Conservation (phyloP, 768 basidiomycete genomes). For the Leccinum ochraceum region DNA sequence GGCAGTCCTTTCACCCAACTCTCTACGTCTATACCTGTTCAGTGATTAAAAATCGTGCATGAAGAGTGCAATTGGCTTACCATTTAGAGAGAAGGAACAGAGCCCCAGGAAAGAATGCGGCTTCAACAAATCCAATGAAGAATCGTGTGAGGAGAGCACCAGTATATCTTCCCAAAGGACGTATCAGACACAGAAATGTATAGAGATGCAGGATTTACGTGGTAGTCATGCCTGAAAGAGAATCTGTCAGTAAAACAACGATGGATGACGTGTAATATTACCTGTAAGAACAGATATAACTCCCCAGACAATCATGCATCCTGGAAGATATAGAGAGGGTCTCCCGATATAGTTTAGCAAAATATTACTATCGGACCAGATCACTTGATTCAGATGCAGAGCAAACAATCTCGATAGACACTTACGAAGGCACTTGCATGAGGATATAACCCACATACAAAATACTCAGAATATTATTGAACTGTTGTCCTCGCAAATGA, state of each 20-base stretch:
- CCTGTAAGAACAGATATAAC: slow-evolving; percentile 56
- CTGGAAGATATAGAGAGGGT: slow-evolving; percentile 68
- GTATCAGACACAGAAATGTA: slow-evolving; percentile 1
- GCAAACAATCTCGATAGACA: slow-evolving; percentile 7
- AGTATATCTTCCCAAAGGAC: slow-evolving; percentile 49
- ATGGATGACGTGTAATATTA: slow-evolving; percentile 18
- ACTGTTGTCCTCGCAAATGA: slow-evolving; percentile 58
- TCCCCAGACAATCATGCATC: slow-evolving; percentile 74
- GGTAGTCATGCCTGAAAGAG: slow-evolving; percentile 41
- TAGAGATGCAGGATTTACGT: slow-evolving; percentile 25
- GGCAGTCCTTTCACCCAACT: slow-evolving; percentile 70
- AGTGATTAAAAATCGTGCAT: slow-evolving; percentile 46
- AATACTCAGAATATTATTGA: slow-evolving; percentile 66
- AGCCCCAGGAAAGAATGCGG: slow-evolving; percentile 71
- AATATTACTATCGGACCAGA: slow-evolving; percentile 55
- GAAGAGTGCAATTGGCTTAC: slow-evolving; percentile 29
- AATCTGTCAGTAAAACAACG: not conserved
- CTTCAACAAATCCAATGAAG: slow-evolving; percentile 74
- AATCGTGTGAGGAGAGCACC: slow-evolving; percentile 70
- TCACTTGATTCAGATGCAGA: not conserved
- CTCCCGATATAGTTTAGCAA: slow-evolving; percentile 65
- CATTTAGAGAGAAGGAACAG: slow-evolving; percentile 38
- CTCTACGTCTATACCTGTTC: slow-evolving; percentile 65
- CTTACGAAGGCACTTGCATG: slow-evolving; percentile 79
- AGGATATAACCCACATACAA: slow-evolving; percentile 73